Percentiles rank a stretch among this genome's conserved stretches.
phyloP scores from a whole-genome alignment of 2,329 filamentous ascomycete genomes.

The Onygenales sp. region DNA sequence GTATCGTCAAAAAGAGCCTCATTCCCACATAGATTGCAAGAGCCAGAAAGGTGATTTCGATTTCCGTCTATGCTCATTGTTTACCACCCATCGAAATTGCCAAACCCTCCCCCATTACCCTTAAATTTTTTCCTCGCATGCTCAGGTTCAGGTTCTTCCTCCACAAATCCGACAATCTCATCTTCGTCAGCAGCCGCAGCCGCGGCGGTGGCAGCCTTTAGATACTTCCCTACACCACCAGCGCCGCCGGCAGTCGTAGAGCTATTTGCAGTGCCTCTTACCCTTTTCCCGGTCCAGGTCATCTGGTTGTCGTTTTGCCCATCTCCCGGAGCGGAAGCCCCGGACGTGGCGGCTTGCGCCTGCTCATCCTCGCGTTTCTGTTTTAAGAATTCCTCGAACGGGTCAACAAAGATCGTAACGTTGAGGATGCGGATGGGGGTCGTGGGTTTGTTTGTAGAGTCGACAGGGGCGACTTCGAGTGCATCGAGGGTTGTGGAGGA shows the following conservation, averaged over 20 bases:
- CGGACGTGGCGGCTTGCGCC: conserved; percentile 28
- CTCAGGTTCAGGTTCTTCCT: conserved; percentile 54
- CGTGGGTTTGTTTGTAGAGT: conserved; percentile 62
- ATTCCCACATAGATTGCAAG: too few relatives aligned
- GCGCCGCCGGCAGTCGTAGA: conserved; percentile 38
- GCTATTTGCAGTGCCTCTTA: conserved; percentile 51
- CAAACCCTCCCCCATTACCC: conserved; percentile 57
- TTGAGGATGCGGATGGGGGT: conserved; percentile 74
- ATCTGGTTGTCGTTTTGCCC: conserved; percentile 70
- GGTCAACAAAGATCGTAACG: conserved; percentile 80
- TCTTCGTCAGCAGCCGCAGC: conserved; percentile 34
- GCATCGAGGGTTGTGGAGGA: conserved; percentile 48
- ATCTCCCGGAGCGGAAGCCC: conserved; percentile 12
- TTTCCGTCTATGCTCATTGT: background rate
- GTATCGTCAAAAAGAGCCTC: too few relatives aligned
- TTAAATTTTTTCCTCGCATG: conserved; percentile 75
- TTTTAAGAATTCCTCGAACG: conserved; percentile 86
- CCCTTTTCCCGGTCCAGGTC: conserved; percentile 93
- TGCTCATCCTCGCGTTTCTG: conserved; percentile 58
- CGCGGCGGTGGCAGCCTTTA: conserved; percentile 48
- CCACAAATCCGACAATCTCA: conserved; percentile 51
- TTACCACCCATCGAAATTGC: conserved; percentile 89
- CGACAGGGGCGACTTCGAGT: conserved; percentile 69
- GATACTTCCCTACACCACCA: conserved; percentile 66
- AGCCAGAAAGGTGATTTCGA: too few relatives aligned